These are phyloP conservation scores for Eucalyptus sp. DNA, from an alignment of 345 rosid species.

Conservation along the genomic window DNA sequence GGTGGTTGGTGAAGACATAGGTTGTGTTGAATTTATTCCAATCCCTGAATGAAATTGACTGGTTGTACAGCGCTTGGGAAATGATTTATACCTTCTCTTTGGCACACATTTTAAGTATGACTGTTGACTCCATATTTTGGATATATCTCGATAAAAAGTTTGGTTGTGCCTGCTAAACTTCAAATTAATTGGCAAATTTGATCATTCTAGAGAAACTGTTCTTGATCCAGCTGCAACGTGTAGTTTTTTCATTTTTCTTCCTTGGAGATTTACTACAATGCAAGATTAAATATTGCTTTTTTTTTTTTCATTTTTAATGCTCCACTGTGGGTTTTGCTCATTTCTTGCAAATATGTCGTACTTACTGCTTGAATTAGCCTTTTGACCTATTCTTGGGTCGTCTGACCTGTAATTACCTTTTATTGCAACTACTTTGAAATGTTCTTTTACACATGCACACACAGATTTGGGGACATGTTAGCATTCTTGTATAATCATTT, in stretches of 20 bases:
- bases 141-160: background rate
- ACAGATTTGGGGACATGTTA: background rate
- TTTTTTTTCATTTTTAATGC: background rate
- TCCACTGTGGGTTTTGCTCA: background rate
- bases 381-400: background rate
- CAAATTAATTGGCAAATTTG: background rate
- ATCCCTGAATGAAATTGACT: background rate
- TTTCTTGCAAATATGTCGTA: background rate
- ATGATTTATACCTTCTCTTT: background rate
- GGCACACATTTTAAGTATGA: background rate
- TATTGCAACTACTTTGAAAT: background rate
- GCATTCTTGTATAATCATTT: background rate
- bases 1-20: background rate
- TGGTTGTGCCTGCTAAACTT: background rate
- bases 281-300: background rate
- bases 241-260: background rate
- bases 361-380: background rate
- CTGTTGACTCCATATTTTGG: background rate
- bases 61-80: background rate
- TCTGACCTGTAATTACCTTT: background rate
- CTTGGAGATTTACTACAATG: background rate
- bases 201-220: background rate
- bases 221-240: background rate
- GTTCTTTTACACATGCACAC: background rate
- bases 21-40: background rate